Conservation (phyloP, 257 asterid species). For the Cordia subcordata region DNA sequence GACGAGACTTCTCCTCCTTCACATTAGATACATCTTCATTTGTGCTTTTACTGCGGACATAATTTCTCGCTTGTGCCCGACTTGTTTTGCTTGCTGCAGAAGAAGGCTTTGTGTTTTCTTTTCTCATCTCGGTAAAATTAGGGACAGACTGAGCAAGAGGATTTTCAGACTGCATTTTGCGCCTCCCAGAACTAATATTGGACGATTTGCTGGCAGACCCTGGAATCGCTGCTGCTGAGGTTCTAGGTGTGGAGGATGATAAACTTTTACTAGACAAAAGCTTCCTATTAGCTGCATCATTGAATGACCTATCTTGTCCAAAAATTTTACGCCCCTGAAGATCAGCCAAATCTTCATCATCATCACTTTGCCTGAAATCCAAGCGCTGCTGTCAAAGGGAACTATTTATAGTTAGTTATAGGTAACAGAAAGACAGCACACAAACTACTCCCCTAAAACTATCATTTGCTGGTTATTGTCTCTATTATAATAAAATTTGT, state of each 20-base stretch:
- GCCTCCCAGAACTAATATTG: conserved; percentile 41
- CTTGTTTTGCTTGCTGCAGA: conserved; percentile 44
- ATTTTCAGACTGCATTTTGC: conserved; percentile 70
- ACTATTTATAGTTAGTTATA: conserved; percentile 49
- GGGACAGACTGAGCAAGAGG: conserved; percentile 92
- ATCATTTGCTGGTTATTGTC: conserved; percentile 11
- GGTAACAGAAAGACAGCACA: conserved; percentile 19
- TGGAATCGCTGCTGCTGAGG: conserved; percentile 50
- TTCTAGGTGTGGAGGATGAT: conserved; percentile 56
- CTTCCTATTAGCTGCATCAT: conserved; percentile 50
- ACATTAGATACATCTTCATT: conserved; percentile 45
- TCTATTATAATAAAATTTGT: conserved; percentile 20
- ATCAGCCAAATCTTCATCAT: conserved; percentile 47
- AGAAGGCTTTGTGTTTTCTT: conserved; percentile 74
- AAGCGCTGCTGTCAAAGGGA: conserved; percentile 60
- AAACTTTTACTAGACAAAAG: conserved; percentile 41
- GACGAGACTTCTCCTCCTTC: conserved; percentile 69
- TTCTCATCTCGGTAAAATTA: conserved; percentile 72
- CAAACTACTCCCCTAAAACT: conserved; percentile 24
- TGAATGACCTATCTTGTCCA: conserved; percentile 36
- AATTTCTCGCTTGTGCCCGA: conserved; percentile 60
- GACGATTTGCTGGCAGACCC: conserved; percentile 54
- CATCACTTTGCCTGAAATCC: conserved; percentile 61
- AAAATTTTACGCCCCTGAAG: conserved; percentile 33
- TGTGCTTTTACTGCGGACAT: conserved; percentile 56